Evolutionary conservation across 345 rosid species (phyloP), one percentile per base, ranked within the genome.

Genomic region (Salix suchowensis): DNA sequence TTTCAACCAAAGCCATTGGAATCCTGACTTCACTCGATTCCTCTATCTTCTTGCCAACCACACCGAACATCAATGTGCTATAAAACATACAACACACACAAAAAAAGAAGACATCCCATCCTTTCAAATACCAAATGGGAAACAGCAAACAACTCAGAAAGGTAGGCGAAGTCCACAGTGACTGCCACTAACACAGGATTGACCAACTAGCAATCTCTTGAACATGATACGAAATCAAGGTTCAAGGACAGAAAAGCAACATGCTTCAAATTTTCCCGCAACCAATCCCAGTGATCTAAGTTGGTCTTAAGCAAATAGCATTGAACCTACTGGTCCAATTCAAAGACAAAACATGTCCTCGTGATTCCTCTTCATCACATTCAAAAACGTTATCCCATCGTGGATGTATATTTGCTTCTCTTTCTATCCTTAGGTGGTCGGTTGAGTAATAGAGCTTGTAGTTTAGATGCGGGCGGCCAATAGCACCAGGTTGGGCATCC

Each of bases 351-450:
- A 7, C 0, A 10, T 15, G 52, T 21, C 34, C 23, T 3, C n/a
- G 2, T 44, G 74, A 72, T 72, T 36, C 50, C 74, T 42, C 52
- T n/a, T 24, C 30, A 34, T 12, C 61, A 5, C 5, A n/a, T 58
- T 72, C 50, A 23, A 58, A 36, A 37, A 30, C 13, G 34, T 32
- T 7, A 37, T 37, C 40, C 28, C 64, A 23, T 52, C 24, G 19
- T 8, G 9, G 67, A 60, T 24, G 44, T 15, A 24, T 9, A 11
- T 71, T 39, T 44, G 0, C 15, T 21, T 23, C 54, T 60, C 37
- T n/a, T 73, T 21, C 24, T 60, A 73, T 73, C 76, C 39, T 73
- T 71, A 13, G 21, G 66, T 55, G 50, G 52, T 55, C 74, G 34
- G 50, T 30, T 55, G 50, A 24, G 44, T 15, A 16, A 4, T 9